Evolutionary conservation across 306 rosid genomes (phyloP), one percentile per base, ranked within the genome.

Genomic region (Cajanus cajan): DNA sequence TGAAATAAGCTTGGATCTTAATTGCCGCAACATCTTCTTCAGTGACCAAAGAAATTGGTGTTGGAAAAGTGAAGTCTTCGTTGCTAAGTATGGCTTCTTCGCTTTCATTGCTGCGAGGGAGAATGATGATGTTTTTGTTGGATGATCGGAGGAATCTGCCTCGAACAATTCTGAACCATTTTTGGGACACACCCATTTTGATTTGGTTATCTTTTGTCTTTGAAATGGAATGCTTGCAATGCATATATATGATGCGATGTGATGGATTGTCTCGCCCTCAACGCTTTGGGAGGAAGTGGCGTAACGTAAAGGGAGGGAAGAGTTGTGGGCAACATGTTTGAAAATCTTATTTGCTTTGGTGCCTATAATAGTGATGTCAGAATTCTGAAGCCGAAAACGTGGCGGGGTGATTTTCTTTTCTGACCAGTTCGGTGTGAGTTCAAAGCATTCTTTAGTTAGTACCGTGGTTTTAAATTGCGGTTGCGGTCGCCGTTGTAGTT

Each of bases 1-100:
- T 84, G 89, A 92, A 92, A 71, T 47, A 72, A 37, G 98, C 89
- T 82, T 95, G 98, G 81, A 95, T 91, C 77, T 80, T 95, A 62
- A 74, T 86, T 73, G 94, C 94, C 0, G 93, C 95, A 24, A 63
- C 21, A 21, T 89, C 90, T 76, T 92, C 87, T 28, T 34, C 12
- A 48, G 82, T 71, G 44, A 64, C 9, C 21, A 44, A 59, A 45
- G 36, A 8, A 5, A 73, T 14, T 47, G 41, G 66, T 13, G 55
- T 55, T 28, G 83, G 58, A 0, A 81, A 82, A 55, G 3, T 41
- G 33, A 13, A 36, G 12, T 71, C 71, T 70, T 81, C 68, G 45
- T 77, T 71, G 13, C 40, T 45, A 8, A 18, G 39, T 18, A 59
- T 37, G 77, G 71, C 25, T 50, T 77, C 73, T 48, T 89, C 80